Evolutionary conservation across 306 rosid species (phyloP), one percentile per base, ranked within the genome.

Genomic region (Malus sieversii): DNA sequence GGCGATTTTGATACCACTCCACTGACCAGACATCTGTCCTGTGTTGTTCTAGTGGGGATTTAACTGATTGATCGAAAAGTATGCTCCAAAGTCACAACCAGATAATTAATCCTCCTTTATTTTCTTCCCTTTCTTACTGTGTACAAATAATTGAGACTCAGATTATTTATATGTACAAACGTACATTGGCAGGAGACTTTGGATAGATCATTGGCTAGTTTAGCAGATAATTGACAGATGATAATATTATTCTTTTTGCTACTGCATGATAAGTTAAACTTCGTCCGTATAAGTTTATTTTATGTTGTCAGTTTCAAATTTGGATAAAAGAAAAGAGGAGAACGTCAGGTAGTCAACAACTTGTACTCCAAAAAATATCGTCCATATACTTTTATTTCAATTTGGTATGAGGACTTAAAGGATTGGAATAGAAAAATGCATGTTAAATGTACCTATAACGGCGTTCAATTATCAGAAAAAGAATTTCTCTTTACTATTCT

Each of bases 201-300:
- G 38, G 14, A 4, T 15, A 58, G 33, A 51, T 71, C 23, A 73
- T 32, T 30, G 64, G 68, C 48, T 58, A 52, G 40, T 44, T 52
- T 52, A 75, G 53, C 69, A 18, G 51, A 46, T 19, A 78, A 78
- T 73, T 73, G 86, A 77, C 64, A 66, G 55, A 30, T 19, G 80
- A 78, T 64, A 22, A 57, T 30, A 77, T 77, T 72, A 75, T 78
- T 84, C 82, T 75, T 48, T 79, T 79, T 57, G 71, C 68, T 79
- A 48, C 35, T 27, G 3, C 12, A 27, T 16, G 40, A 35, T 1
- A 6, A n/a, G 55, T 48, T 48, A 48, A 6, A 35, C 2, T 35
- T 35, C 2, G 40, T 35, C 8, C 8, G 40, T 2, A 35, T 33
- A 33, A 5, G 8, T 33, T 33, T 33, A 35, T 6, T 8, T 35